These are phyloP conservation scores for Crassisporium funariophilum DNA, from an alignment of 768 basidiomycete species.

Conservation along the genomic window DNA sequence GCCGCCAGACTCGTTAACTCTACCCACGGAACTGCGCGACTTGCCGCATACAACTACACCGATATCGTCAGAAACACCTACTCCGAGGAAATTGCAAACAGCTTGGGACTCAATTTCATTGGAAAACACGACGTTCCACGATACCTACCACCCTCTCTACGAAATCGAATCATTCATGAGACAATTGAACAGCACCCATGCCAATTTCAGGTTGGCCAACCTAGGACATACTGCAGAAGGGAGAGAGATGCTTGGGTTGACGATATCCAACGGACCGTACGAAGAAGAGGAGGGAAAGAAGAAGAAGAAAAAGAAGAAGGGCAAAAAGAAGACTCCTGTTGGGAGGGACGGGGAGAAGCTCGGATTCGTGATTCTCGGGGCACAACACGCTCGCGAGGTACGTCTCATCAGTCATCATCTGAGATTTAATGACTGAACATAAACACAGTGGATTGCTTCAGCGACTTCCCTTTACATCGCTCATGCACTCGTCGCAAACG, in stretches of 20 bases:
- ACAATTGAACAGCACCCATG: conserved; percentile 46
- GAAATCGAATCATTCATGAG: conserved; percentile 56
- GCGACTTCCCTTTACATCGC: conserved; percentile 72
- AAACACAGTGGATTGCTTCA: conserved; percentile 76
- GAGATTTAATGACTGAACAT: conserved; percentile 3
- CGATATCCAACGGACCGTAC: conserved; percentile 40
- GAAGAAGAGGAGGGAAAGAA: conserved; percentile 7
- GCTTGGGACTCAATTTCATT: conserved; percentile 39
- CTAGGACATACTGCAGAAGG: conserved; percentile 64
- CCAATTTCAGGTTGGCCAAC: conserved; percentile 45
- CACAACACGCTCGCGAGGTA: conserved; percentile 24
- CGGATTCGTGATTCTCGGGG: conserved; percentile 67
- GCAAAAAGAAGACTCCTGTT: conserved; percentile 17
- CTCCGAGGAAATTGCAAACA: conserved; percentile 9
- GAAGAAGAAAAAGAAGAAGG: conserved; percentile 17
- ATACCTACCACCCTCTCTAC: conserved; percentile 55
- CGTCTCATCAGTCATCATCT: background rate
- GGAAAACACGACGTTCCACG: conserved; percentile 42
- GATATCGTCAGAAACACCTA: conserved; percentile 15
- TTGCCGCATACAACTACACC: conserved; percentile 24
- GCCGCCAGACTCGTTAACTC: conserved; percentile 21
- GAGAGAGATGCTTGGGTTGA: conserved; percentile 57
- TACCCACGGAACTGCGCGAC: conserved; percentile 23
- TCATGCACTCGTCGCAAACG: conserved; percentile 63
- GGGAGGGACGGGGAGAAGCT: conserved; percentile 32